Conservation (phyloP, 2,329 filamentous ascomycete species). For the Neofusicoccum kwambonambiense region DNA sequence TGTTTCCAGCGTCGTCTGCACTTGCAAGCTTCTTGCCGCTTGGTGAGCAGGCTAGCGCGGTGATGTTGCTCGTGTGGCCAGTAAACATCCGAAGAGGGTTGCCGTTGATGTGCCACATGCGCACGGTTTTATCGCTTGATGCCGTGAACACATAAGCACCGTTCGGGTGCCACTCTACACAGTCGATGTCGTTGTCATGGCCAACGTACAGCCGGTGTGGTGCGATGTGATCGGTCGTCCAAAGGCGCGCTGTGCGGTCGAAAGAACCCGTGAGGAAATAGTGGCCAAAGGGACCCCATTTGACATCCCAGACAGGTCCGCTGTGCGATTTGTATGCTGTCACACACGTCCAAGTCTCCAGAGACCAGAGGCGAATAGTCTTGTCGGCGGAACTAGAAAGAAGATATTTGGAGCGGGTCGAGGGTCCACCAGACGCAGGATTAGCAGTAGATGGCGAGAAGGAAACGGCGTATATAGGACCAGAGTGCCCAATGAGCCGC, state of each 20-base stretch:
- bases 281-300: conserved; percentile 90
- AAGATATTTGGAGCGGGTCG: conserved; percentile 69
- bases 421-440: conserved; percentile 47
- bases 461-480: conserved; percentile 81
- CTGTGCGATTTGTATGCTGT: conserved; percentile 94
- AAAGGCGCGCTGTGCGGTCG: conserved; percentile 87
- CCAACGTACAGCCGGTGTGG: conserved; percentile 85
- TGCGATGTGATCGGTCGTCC: conserved; percentile 89
- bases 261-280: conserved; percentile 88
- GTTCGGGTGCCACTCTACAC: conserved; percentile 92
- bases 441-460: conserved; percentile 72
- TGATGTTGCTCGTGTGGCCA: conserved; percentile 86
- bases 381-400: conserved; percentile 86
- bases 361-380: conserved; percentile 86
- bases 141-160: conserved; percentile 91
- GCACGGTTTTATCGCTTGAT: conserved; percentile 87
- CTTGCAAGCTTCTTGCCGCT: conserved; percentile 90
- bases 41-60: conserved; percentile 77
- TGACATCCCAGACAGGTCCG: conserved; percentile 81
- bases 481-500: conserved; percentile 81
- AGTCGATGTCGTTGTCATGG: conserved; percentile 90
- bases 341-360: conserved; percentile 88
- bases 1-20: conserved; percentile 83
- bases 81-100: conserved; percentile 88
- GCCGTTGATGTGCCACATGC: conserved; percentile 97